phyloP scores from a whole-genome alignment of 495 filamentous ascomycete species.

The Hypoxylon trugodes region DNA sequence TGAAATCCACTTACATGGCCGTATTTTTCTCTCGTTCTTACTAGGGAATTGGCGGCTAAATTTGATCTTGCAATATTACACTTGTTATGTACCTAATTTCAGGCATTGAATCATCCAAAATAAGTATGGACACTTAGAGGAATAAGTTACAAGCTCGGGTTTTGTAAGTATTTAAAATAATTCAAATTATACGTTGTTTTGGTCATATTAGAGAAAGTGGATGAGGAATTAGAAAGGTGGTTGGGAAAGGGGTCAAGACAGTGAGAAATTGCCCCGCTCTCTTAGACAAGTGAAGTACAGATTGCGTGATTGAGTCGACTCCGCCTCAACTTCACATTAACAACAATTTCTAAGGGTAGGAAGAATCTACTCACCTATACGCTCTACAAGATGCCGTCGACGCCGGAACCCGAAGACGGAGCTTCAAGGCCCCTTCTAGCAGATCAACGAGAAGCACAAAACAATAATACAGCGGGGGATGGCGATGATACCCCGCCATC shows the following conservation, averaged over 20 bases:
- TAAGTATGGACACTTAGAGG: too few relatives aligned
- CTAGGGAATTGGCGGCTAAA: too few relatives aligned
- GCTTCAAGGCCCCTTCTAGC: slow-evolving; percentile 44
- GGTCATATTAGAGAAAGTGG: too few relatives aligned
- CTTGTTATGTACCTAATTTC: too few relatives aligned
- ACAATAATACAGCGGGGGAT: background rate
- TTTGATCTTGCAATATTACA: too few relatives aligned
- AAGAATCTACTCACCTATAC: background rate
- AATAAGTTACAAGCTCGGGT: too few relatives aligned
- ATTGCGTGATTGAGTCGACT: slow-evolving; percentile 32
- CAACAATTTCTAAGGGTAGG: slow-evolving; percentile 2
- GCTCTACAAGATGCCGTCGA: slow-evolving; percentile 9
- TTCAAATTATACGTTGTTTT: too few relatives aligned
- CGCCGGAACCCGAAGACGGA: slow-evolving; percentile 30
- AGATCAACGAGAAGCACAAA: slow-evolving; percentile 23
- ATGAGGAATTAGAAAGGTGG: too few relatives aligned
- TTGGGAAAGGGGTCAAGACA: background rate
- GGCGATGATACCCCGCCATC: slow-evolving; percentile 13
- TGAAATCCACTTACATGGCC: too few relatives aligned
- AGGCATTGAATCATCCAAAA: too few relatives aligned
- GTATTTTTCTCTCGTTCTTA: too few relatives aligned
- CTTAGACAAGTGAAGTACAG: slow-evolving; percentile 1
- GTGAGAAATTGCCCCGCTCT: background rate
- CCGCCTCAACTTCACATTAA: slow-evolving; percentile 21
- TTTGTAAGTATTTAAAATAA: too few relatives aligned